These are phyloP conservation scores for Fusarium pseudonygamai DNA, from an alignment of 2,329 filamentous ascomycete species.

Conservation along the genomic window DNA sequence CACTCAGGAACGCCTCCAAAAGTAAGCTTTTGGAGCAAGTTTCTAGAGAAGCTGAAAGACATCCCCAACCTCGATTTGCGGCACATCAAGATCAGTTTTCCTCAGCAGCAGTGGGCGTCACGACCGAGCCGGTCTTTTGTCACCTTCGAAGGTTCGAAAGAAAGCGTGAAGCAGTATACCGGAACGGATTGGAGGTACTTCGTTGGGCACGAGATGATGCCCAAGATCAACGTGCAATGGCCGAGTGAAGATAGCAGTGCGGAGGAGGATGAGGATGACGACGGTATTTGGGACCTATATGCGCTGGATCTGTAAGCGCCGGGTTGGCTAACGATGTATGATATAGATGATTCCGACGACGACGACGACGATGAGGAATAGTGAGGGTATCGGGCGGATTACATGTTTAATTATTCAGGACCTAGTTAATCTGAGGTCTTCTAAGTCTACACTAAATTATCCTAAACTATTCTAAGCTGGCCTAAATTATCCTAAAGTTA, in stretches of 20 bases:
- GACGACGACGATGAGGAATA: conserved; percentile 1
- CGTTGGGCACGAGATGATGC: conserved; percentile 42
- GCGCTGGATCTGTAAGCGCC: conserved; percentile 38
- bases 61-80: conserved; percentile 47
- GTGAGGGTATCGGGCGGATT: background rate
- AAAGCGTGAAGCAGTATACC: conserved; percentile 38
- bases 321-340: conserved; percentile 26
- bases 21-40: conserved; percentile 51
- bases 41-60: conserved; percentile 49
- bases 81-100: conserved; percentile 46
- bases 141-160: conserved; percentile 21
- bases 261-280: conserved; percentile 29
- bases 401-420: background rate
- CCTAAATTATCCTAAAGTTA: background rate
- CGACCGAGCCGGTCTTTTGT: conserved; percentile 5
- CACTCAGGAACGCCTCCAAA: conserved; percentile 13
- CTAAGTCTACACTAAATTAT: background rate
- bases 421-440: background rate
- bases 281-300: conserved; percentile 45
- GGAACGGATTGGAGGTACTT: conserved; percentile 51
- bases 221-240: conserved; percentile 27
- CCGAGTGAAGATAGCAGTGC: conserved; percentile 20
- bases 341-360: conserved; percentile 16
- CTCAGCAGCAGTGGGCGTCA: conserved; percentile 41
- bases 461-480: background rate